Base-by-base conservation (phyloP, 129 eudicot genomes). In the Chrysanthemum seticuspe region DNA sequence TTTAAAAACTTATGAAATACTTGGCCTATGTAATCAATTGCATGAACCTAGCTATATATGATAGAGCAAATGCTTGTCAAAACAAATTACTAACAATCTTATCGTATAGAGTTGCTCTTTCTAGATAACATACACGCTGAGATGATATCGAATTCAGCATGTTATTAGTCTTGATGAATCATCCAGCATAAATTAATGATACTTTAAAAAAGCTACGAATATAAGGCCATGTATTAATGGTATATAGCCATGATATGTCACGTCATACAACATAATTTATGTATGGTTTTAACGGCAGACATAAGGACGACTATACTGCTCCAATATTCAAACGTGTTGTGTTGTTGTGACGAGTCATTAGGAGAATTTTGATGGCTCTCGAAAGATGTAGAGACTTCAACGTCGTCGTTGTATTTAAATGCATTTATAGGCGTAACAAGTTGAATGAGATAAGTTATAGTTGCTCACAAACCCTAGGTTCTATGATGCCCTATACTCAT, bases 341-440 rank as follows among this genome's bases (percentile, higher is more conserved):
- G 15, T 57, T 56, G 71, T 51, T 52, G 49, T 52, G 34, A 62
- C 12, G 14, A 70, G 67, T 13, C 58, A 56, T 78, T 44, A 52
- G 6, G 53, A 63, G 61, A 31, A 62, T 10, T 52, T 62, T 36
- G 62, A 65, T 21, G 70, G 76, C 47, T 61, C 71, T 70, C 34
- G 29, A 73, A 62, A 25, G 77, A 49, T 48, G 36, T 74, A 70
- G 31, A 19, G 8, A 76, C 58, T 70, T 70, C 66, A 77, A 60
- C 15, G 13, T 51, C 65, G 31, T 76, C 47, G 62, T 16, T 60
- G 19, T 70, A 52, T 77, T 77, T 40, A 70, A 70, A 77, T 44
- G 51, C 63, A 70, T 27, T 23, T 53, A 36, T 51, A 62, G 40
- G 59, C 27, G 16, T 51, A 36, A 77, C 72, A 40, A 50, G 70